A percentile compares a stretch with the other conserved stretches of the same genome.
Evolutionary conservation across 495 filamentous ascomycete genomes (phyloP).

Genomic region (Penicillium lividum): DNA sequence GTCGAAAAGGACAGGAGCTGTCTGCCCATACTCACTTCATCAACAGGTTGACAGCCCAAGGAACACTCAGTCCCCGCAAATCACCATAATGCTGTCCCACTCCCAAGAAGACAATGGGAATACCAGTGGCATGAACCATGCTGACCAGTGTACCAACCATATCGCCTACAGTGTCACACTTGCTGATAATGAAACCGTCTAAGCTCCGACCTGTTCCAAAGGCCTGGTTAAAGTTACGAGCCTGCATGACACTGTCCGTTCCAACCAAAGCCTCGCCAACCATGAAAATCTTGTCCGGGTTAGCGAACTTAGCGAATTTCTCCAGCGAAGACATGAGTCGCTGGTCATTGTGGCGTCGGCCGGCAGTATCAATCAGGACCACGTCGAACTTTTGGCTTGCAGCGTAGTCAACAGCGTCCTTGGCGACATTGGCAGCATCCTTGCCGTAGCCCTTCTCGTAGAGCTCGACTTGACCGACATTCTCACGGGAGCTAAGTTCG

Average conservation of each 20-base stretch:
- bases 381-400: conserved; percentile 79
- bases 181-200: conserved; percentile 97
- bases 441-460: conserved; percentile 98
- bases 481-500: conserved; percentile 79
- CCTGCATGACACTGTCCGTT: conserved; percentile 91
- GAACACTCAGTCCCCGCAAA: conserved; percentile 87
- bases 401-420: conserved; percentile 84
- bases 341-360: conserved; percentile 91
- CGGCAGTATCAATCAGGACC: conserved; percentile 94
- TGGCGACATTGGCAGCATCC: conserved; percentile 91
- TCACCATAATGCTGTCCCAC: conserved; percentile 98
- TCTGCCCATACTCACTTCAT: conserved; percentile 50
- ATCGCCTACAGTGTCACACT: conserved; percentile 97
- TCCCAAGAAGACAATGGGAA: conserved; percentile 90
- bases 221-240: conserved; percentile 88
- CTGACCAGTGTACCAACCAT: conserved; percentile 97
- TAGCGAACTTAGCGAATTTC: conserved; percentile 94
- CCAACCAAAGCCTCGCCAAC: conserved; percentile 97
- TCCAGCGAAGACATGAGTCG: conserved; percentile 92
- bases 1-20: background rate
- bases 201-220: conserved; percentile 79
- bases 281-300: conserved; percentile 98
- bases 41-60: conserved; percentile 83
- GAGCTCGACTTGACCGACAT: conserved; percentile 75
- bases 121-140: conserved; percentile 96